Evolutionary conservation across 1,284 basidiomycete species (phyloP).

Genomic region (Neolentinus lepideus): DNA sequence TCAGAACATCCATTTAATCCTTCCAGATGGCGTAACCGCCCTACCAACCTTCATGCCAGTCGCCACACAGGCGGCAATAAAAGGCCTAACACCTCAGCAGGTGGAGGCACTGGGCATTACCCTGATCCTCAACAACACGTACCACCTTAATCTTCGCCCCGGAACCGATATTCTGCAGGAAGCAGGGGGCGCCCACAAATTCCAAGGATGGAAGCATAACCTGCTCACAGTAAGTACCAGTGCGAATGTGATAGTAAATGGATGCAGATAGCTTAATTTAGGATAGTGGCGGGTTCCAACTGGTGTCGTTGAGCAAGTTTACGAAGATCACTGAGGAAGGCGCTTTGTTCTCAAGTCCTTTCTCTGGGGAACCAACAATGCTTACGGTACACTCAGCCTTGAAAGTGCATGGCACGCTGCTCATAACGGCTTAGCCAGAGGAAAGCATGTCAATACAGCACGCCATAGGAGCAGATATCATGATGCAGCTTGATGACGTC

Average conservation of each 20-base stretch:
- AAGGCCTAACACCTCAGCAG: constrained; percentile 79
- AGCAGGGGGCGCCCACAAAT: constrained; percentile 75
- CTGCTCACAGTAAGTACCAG: constrained; percentile 58
- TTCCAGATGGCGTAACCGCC: constrained; percentile 67
- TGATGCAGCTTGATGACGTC: constrained; percentile 88
- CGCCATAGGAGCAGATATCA: constrained; percentile 81
- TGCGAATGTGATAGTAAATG: neutral
- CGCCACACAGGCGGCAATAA: constrained; percentile 82
- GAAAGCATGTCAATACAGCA: constrained; percentile 84
- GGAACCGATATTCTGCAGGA: constrained; percentile 64
- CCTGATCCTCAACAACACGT: constrained; percentile 81
- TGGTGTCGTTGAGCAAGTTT: constrained; percentile 80
- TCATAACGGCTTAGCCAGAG: constrained; percentile 51
- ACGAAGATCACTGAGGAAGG: constrained; percentile 82
- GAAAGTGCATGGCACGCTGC: neutral
- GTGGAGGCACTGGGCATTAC: constrained; percentile 73
- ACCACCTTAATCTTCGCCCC: constrained; percentile 76
- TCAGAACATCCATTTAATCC: neutral
- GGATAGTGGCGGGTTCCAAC: constrained; percentile 84
- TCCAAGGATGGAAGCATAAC: constrained; percentile 81
- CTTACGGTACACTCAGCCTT: constrained; percentile 49
- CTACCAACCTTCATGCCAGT: constrained; percentile 89
- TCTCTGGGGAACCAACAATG: constrained; percentile 79
- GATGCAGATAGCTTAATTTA: constrained; percentile 19
- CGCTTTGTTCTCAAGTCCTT: constrained; percentile 76